Conservation (phyloP, 2,329 filamentous ascomycete species). For the Sporothrix luriei region DNA sequence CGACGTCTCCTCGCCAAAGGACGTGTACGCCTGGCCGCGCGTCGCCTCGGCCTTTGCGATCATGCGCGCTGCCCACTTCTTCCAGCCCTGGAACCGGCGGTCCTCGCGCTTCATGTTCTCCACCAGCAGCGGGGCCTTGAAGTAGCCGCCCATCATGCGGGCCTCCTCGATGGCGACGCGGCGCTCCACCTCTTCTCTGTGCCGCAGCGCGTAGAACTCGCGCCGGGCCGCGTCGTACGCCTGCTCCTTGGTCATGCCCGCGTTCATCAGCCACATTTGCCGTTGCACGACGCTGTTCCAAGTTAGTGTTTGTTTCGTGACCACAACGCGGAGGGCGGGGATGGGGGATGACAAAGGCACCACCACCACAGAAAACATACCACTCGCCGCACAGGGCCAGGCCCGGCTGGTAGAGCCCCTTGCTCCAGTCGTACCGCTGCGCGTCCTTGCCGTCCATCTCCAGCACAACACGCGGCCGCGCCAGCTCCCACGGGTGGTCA, state of each 20-base stretch:
- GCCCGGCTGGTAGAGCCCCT: constrained; percentile 69
- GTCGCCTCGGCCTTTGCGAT: constrained; percentile 48
- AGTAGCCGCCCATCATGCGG: constrained; percentile 80
- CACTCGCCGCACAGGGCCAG: constrained; percentile 81
- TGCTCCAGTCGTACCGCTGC: constrained; percentile 77
- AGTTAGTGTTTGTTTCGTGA: background rate
- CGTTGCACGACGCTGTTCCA: constrained; percentile 80
- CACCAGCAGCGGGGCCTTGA: constrained; percentile 73
- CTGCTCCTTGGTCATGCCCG: constrained; percentile 60
- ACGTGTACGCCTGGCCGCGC: constrained; percentile 49
- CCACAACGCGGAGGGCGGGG: too few species aligned
- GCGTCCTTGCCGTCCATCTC: constrained; percentile 84
- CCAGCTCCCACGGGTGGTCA: constrained; percentile 97
- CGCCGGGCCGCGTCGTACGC: constrained; percentile 87
- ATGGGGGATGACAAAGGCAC: too few species aligned
- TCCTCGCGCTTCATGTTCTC: constrained; percentile 78
- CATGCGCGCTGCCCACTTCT: constrained; percentile 68
- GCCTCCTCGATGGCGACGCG: constrained; percentile 89
- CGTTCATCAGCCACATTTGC: constrained; percentile 81
- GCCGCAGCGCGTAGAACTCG: constrained; percentile 86
- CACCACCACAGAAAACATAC: constrained; percentile 50
- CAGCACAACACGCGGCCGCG: constrained; percentile 79
- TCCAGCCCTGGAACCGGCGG: constrained; percentile 79
- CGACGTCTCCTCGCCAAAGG: constrained; percentile 45
- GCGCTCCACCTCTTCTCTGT: constrained; percentile 78